Evolutionary conservation across 352 stramenopile species (phyloP).

Genomic region (Plasmopara viticola): DNA sequence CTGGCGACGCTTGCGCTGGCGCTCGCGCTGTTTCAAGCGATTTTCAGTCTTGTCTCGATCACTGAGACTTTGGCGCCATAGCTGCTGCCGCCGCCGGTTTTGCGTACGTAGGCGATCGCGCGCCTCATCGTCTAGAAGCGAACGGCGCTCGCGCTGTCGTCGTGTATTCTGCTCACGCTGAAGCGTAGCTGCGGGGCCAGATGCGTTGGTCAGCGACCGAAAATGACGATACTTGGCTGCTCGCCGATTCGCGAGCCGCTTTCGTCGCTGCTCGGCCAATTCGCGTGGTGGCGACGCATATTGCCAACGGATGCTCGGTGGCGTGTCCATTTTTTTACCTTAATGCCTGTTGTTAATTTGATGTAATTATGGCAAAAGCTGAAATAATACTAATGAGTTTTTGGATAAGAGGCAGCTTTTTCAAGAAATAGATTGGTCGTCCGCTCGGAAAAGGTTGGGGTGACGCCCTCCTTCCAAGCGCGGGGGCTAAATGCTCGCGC

Average conservation of each 20-base stretch:
- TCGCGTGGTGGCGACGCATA: conserved; percentile 39
- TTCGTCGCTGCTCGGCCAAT: conserved; percentile 39
- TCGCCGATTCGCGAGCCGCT: conserved; percentile 48
- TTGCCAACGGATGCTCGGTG: conserved; percentile 42
- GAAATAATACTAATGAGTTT: too few relatives aligned
- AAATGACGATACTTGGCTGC: conserved; percentile 69
- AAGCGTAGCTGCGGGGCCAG: conserved; percentile 8
- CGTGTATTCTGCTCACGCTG: conserved; percentile 41
- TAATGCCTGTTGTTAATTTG: too few relatives aligned
- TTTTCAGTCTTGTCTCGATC: conserved; percentile 28
- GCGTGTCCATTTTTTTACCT: conserved; percentile 28
- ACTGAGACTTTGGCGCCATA: conserved; percentile 40
- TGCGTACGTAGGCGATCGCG: conserved; percentile 40
- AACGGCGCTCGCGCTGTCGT: conserved; percentile 41
- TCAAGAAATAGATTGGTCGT: too few relatives aligned
- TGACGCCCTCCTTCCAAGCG: too few relatives aligned
- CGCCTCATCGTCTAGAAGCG: conserved; percentile 34
- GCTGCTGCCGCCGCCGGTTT: conserved; percentile 55
- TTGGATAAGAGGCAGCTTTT: too few relatives aligned
- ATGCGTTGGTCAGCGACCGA: conserved; percentile 6
- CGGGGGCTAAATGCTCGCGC: too few relatives aligned
- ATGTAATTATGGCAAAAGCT: too few relatives aligned
- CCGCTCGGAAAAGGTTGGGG: too few relatives aligned
- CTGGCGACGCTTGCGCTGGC: conserved; percentile 37
- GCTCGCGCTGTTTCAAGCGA: conserved; percentile 36